Percentiles rank a stretch among this genome's conserved stretches.
Evolutionary conservation across 163 green algal genomes (phyloP).

Genomic region (Chlorella variabilis): DNA sequence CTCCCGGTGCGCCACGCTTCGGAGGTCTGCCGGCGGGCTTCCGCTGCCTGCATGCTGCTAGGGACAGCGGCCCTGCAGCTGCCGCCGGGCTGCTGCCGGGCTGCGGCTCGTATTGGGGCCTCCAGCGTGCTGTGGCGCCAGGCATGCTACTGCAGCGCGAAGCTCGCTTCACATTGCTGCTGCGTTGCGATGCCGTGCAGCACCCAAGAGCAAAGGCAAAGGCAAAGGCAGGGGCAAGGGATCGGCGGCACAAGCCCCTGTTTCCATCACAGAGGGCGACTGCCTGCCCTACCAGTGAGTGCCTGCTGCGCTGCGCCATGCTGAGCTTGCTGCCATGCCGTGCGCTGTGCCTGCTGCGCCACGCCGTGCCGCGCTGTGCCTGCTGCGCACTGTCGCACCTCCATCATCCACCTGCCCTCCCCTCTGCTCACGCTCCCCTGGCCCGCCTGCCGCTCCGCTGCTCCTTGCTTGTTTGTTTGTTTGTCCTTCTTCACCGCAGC

Average conservation of each 20-base stretch:
- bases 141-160: no score
- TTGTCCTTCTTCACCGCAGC: not conserved
- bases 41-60: not conserved
- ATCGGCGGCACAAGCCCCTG: not conserved
- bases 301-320: not conserved
- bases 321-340: not conserved
- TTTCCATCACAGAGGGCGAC: not conserved
- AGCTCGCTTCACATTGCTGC: not conserved
- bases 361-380: no score
- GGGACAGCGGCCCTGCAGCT: not conserved
- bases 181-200: not conserved
- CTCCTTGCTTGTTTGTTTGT: no score
- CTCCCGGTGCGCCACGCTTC: not conserved
- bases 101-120: no score
- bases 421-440: no score
- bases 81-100: not conserved
- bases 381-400: no score
- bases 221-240: not conserved
- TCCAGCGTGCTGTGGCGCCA: no score
- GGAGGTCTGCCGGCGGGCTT: not conserved
- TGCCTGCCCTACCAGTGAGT: conserved; percentile 21
- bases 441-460: no score
- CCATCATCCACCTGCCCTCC: no score
- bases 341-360: no score
- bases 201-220: not conserved